Conservation (phyloP, 2,329 filamentous ascomycete species). For the Chalaropsis thielavioides region DNA sequence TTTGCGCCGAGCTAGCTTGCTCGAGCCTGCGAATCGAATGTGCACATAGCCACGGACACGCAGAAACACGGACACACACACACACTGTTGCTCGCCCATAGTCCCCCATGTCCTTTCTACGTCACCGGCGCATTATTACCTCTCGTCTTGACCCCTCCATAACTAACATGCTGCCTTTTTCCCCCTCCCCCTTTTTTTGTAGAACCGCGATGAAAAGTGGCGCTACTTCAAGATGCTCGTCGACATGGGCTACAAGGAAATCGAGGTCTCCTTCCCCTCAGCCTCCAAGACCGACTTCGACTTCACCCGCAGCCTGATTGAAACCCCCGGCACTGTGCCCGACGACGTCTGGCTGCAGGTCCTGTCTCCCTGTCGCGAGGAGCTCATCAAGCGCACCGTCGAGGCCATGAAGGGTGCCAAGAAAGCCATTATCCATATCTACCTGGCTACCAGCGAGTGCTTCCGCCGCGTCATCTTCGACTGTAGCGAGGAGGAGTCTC, state of each 20-base stretch:
- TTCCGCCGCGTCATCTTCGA: slow-evolving; percentile 86
- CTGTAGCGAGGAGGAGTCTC: slow-evolving; percentile 66
- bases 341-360: slow-evolving; percentile 89
- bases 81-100: not conserved
- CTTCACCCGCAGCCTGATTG: slow-evolving; percentile 68
- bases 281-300: slow-evolving; percentile 93
- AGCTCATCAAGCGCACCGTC: slow-evolving; percentile 79
- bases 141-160: not conserved
- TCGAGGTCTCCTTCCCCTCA: slow-evolving; percentile 90
- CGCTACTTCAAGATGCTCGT: slow-evolving; percentile 88
- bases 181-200: slow-evolving; percentile 14
- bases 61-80: not conserved
- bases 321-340: slow-evolving; percentile 68
- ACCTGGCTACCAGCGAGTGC: slow-evolving; percentile 89
- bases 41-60: not conserved
- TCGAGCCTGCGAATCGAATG: not conserved
- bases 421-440: slow-evolving; percentile 89
- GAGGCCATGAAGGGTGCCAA: slow-evolving; percentile 79
- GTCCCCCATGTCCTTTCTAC: not conserved
- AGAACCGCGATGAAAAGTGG: slow-evolving; percentile 94
- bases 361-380: slow-evolving; percentile 77
- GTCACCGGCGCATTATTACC: not conserved
- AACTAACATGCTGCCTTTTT: not conserved
- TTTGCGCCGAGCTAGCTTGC: not conserved
- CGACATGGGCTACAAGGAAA: slow-evolving; percentile 91